Evolutionary conservation across 768 basidiomycete species (phyloP), one percentile per base, ranked within the genome.

Genomic region (Leccinum subgranulosum): DNA sequence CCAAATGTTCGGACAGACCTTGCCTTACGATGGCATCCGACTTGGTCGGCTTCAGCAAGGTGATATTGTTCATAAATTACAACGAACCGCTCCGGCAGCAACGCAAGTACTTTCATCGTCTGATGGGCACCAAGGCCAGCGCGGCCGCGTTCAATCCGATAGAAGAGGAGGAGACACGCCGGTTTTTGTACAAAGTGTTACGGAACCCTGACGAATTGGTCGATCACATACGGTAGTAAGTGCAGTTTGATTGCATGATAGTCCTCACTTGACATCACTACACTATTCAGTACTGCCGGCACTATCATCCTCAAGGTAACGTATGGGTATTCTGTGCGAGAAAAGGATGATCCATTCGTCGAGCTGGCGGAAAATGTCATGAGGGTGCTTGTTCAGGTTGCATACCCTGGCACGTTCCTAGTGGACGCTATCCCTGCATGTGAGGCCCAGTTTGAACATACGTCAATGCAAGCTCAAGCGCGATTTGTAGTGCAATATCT

Each of bases 1-100:
- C 76, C n/a, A 80, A 81, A 48, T 84, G 82, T 62, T 83, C 83
- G 14, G 28, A 66, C 27, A 60, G 68, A 53, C 60, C 64, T 7
- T 48, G 43, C 36, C 4, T 58, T 7, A 56, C 57, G 19, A 65
- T 69, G 68, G 57, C 55, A 17, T 6, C 21, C 6, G 68, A 69
- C 11, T 41, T 69, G 36, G 56, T 57, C 76, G 62, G 60, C 1
- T 50, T 53, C 33, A 2, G 6, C 1, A 48, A 61, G 6, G 49
- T 12, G 10, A 25, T 64, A 21, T 5, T 53, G 12, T 70, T 64
- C 3, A 29, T 43, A 0, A n/a, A 59, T 25, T 43, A 59, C 43
- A 48, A 39, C 9, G 60, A 66, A 31, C 55, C 51, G 8, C 45
- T 60, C 29, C 59, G 62, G 6, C 47, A 54, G 6, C 51, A 58